A percentile compares a stretch with the other conserved stretches of the same genome.
Evolutionary conservation across 495 filamentous ascomycete species (phyloP).

Genomic region (Oidiodendron maius): DNA sequence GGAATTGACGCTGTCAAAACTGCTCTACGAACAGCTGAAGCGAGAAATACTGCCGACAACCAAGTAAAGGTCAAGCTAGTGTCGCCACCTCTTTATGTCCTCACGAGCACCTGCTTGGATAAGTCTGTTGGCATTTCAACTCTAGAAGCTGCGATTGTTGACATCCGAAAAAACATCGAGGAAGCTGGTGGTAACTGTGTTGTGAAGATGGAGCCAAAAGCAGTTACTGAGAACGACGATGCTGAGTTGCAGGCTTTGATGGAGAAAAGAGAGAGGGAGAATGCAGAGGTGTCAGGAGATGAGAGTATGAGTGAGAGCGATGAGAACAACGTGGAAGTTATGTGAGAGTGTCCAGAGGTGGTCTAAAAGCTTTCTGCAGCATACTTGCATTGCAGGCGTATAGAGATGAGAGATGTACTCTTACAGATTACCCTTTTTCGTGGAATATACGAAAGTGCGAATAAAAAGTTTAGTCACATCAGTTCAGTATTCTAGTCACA

Average conservation of each 20-base stretch:
- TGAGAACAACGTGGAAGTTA: constrained; percentile 46
- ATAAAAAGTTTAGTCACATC: too few species aligned
- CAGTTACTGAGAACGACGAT: constrained; percentile 96
- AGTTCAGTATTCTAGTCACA: too few species aligned
- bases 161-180: constrained; percentile 72
- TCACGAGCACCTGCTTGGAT: constrained; percentile 90
- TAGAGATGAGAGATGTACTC: constrained; percentile 6
- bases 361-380: constrained; percentile 16
- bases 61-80: constrained; percentile 98
- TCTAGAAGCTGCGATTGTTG: constrained; percentile 81
- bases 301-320: constrained; percentile 92
- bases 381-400: constrained; percentile 24
- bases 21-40: constrained; percentile 81
- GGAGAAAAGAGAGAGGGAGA: constrained; percentile 98
- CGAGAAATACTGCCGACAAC: constrained; percentile 77
- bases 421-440: too few species aligned
- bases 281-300: constrained; percentile 92
- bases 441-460: not conserved
- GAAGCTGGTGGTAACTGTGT: constrained; percentile 68
- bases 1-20: constrained; percentile 97
- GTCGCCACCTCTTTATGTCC: constrained; percentile 88
- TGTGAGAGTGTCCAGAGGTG: constrained; percentile 14
- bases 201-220: constrained; percentile 97
- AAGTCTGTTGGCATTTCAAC: constrained; percentile 78
- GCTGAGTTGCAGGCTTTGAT: constrained; percentile 94